Conservation (phyloP, 2,329 filamentous ascomycete species). For the Sporothrix brunneoviolacea region DNA sequence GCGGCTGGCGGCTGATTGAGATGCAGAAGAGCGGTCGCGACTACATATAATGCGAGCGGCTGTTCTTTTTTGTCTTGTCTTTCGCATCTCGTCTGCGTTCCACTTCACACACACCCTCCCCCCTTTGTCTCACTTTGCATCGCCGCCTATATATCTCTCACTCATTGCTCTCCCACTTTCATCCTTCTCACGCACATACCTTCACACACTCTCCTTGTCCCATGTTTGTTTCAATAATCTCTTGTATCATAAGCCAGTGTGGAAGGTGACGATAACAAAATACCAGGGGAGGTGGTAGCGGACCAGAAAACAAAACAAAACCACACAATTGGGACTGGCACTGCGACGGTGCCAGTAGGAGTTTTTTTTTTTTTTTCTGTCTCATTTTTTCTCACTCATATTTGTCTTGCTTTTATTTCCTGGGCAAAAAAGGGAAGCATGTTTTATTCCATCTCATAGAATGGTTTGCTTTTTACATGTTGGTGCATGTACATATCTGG, state of each 20-base stretch:
- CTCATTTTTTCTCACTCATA: neutral
- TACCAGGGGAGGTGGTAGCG: too few relatives aligned
- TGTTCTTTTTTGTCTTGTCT: neutral
- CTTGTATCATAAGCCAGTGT: slow-evolving; percentile 6
- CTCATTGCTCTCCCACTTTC: neutral
- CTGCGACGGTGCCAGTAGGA: neutral
- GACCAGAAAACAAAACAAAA: neutral
- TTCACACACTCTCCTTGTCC: neutral
- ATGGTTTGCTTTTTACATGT: neutral
- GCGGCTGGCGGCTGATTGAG: slow-evolving; percentile 95
- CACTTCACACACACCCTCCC: too few relatives aligned
- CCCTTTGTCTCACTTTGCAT: neutral
- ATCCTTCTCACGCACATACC: neutral
- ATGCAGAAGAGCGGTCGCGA: slow-evolving; percentile 97
- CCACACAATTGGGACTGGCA: neutral
- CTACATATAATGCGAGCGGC: slow-evolving; percentile 47
- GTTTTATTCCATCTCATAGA: neutral
- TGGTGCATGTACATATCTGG: slow-evolving; percentile 4
- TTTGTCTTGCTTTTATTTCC: neutral
- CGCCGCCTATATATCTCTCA: too few relatives aligned
- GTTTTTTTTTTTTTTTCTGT: neutral
- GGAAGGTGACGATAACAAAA: too few relatives aligned
- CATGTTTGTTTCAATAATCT: neutral
- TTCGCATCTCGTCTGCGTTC: neutral
- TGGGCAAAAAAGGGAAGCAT: neutral